Base-by-base conservation (phyloP, 225 moss, liverwort and hornwort genomes). In the Sphagnum contortum region DNA sequence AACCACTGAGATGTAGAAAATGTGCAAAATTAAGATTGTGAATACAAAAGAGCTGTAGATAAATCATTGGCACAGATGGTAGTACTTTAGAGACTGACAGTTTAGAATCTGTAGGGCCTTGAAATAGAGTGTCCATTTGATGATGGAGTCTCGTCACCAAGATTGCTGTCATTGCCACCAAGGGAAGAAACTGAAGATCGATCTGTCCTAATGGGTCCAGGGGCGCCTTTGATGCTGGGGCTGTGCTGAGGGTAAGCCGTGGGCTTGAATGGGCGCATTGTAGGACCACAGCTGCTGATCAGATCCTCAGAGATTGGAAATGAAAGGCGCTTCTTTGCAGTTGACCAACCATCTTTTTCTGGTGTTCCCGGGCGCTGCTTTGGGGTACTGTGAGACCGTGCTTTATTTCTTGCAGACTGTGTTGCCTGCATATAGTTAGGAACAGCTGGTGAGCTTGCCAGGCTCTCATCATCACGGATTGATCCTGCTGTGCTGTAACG, bases 341-440 rank as follows among this genome's bases (percentile, higher is more conserved):
- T 67, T 48, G 68, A 70, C 12, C 77, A 61, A 48, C 71, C 77
- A 59, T 87, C 82, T 48, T 73, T 76, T 4, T 66, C 59, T 14
- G 68, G 61, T 12, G 68, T 57, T 5, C 66, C 77, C 14, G 90
- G 79, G 57, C 96, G 79, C 52, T 83, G 85, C 45, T 84, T 87
- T 4, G 90, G 96, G 56, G 88, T 88, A 74, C 96, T 96, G 57
- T 70, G 61, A 3, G 92, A 73, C 54, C 92, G 74, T 3, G 73
- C 81, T 74, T 92, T 96, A 73, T 90, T 90, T 70, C 85, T 88
- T 4, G 79, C 85, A 56, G 85, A 87, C 60, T 89, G 90, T 3
- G 92, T 92, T 5, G 78, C 81, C 47, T 87, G 88, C 84, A 96
- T 70, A 80, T 92, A 88, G 12, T 83, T 79, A 12, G 70, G 70